These are phyloP conservation scores for Verticillium nubilum DNA, from an alignment of 2,329 filamentous ascomycete species.

Conservation along the genomic window DNA sequence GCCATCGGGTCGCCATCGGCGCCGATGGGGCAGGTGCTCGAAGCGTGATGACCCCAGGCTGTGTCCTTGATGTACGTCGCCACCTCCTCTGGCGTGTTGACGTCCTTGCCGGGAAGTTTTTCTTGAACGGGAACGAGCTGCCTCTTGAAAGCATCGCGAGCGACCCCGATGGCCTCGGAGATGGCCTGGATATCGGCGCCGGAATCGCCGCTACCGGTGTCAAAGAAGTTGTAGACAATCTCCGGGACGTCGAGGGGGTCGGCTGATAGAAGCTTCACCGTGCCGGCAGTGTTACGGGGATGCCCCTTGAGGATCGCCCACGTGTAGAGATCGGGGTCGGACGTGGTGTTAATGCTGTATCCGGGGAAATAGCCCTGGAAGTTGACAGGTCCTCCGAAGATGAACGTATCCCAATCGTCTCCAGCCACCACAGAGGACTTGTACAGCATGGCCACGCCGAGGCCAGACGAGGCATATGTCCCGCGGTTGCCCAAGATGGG, in stretches of 20 bases:
- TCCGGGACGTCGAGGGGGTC: conserved; percentile 38
- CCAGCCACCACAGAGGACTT: conserved; percentile 19
- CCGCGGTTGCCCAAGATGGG: conserved; percentile 35
- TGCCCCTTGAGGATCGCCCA: conserved; percentile 52
- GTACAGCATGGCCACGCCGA: conserved; percentile 13
- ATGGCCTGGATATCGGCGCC: conserved; percentile 46
- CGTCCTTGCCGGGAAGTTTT: conserved; percentile 12
- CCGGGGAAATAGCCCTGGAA: conserved; percentile 34
- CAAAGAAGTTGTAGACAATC: conserved; percentile 55
- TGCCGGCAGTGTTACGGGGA: conserved; percentile 53
- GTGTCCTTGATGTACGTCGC: conserved; percentile 21
- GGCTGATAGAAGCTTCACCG: conserved; percentile 52
- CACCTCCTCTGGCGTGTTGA: conserved; percentile 11
- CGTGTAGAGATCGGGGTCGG: conserved; percentile 31
- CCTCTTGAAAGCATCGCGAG: conserved; percentile 35
- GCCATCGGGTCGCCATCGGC: conserved; percentile 19
- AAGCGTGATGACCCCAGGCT: conserved; percentile 27
- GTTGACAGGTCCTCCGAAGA: conserved; percentile 28
- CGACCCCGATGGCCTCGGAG: conserved; percentile 48
- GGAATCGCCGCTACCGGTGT: conserved; percentile 40
- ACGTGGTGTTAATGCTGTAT: conserved; percentile 23
- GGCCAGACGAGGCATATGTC: conserved; percentile 18
- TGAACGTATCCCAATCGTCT: conserved; percentile 24
- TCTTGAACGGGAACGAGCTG: conserved; percentile 14
- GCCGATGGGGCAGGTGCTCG: conserved; percentile 25